phyloP scores from a whole-genome alignment of 495 filamentous ascomycete species.

The Penicillium psychrofluorescens region DNA sequence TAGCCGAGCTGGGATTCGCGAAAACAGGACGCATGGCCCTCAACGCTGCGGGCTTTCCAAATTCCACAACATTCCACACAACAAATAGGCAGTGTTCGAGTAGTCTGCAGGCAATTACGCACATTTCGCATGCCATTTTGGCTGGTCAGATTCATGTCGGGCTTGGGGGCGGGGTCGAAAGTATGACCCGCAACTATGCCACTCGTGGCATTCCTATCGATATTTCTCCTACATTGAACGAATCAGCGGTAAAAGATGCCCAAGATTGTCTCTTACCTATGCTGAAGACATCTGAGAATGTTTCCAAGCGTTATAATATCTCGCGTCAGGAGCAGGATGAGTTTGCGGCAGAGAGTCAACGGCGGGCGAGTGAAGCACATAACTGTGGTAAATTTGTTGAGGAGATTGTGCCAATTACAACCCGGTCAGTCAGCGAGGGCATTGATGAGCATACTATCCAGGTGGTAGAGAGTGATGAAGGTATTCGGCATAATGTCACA shows the following conservation, averaged over 20 bases:
- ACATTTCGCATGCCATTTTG: conserved; percentile 74
- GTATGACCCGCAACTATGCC: conserved; percentile 64
- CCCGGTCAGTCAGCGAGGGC: conserved; percentile 58
- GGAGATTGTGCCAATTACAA: conserved; percentile 74
- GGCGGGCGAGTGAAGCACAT: conserved; percentile 70
- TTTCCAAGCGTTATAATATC: conserved; percentile 72
- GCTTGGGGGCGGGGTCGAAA: conserved; percentile 72
- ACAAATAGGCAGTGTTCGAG: conserved; percentile 87
- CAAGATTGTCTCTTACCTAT: conserved; percentile 75
- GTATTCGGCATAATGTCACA: conserved; percentile 73
- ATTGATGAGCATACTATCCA: conserved; percentile 61
- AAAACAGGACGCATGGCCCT: conserved; percentile 77
- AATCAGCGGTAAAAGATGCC: conserved; percentile 61
- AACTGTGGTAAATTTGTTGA: conserved; percentile 75
- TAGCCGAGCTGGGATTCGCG: conserved; percentile 70
- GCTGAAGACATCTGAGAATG: conserved; percentile 88
- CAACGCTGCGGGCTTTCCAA: conserved; percentile 81
- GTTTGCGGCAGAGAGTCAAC: conserved; percentile 71
- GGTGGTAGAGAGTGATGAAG: conserved; percentile 71
- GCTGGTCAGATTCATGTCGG: conserved; percentile 71
- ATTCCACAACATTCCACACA: conserved; percentile 63
- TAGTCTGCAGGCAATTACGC: conserved; percentile 77
- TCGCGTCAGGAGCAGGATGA: conserved; percentile 64
- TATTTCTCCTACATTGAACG: conserved; percentile 52
- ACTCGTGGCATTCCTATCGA: conserved; percentile 63